Evolutionary conservation across 768 basidiomycete species (phyloP), one percentile per base, ranked within the genome.

Genomic region (Pluteus cervinus): DNA sequence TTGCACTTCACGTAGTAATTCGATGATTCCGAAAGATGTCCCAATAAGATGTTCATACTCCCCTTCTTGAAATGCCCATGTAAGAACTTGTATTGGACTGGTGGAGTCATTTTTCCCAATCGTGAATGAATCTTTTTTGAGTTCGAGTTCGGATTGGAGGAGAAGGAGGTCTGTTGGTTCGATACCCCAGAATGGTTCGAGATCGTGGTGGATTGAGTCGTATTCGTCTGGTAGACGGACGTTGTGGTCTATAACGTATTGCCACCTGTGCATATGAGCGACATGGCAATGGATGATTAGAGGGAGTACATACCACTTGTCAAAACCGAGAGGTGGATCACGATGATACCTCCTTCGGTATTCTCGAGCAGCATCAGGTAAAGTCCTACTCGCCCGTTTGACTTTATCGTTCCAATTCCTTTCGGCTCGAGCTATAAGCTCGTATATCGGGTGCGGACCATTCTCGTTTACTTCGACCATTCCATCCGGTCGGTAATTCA

Each of bases 181-280:
- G 24, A 94, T 59, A 0, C 75, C 68, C 83, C 85, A 91, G 60
- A 88, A 96, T 0, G 89, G 87, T 34, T 80, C 79, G 4, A 97
- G 63, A 52, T 94, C 90, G 31, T 75, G 63, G 33, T 69, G 53
- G 21, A 93, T 75, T 18, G 68, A 66, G 49, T 87, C 87, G 48
- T 89, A 94, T 57, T 94, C 92, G 54, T 97, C 92, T 4, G 83
- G 73, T 38, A 94, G 76, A 49, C 80, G 77, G 17, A 88, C 78
- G 12, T 76, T 62, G 56, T 91, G 74, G 33, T 79, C 68, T 51
- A 67, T 63, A n/a, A 77, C 86, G 54, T 69, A 72, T 26, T 62
- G 47, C 69, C 69, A 74, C 72, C 70, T 71, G 25, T 18, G 5
- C 18, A 29, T 21, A 33, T 4, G 3, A 20, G 15, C 22, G 7